phyloP scores from a whole-genome alignment of 495 filamentous ascomycete species.

The Podospora tetraspora region DNA sequence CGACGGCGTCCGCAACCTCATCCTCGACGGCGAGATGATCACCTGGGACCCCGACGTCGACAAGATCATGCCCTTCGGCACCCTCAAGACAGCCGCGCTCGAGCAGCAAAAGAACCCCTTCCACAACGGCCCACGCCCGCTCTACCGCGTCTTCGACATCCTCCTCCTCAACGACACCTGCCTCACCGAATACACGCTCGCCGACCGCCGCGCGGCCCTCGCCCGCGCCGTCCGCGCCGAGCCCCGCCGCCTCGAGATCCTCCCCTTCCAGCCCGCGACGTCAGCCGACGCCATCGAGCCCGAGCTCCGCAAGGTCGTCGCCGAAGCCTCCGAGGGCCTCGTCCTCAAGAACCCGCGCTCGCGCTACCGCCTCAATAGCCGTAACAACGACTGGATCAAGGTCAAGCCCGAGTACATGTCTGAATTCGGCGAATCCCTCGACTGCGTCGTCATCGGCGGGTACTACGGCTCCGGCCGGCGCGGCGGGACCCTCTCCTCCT shows the following conservation, averaged over 20 bases:
- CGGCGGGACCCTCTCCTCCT: slow-evolving; percentile 77
- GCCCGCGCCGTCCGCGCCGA: slow-evolving; percentile 58
- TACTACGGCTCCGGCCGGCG: slow-evolving; percentile 86
- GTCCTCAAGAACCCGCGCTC: slow-evolving; percentile 93
- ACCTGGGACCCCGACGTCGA: slow-evolving; percentile 92
- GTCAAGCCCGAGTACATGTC: slow-evolving; percentile 99
- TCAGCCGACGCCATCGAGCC: slow-evolving; percentile 69
- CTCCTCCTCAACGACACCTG: slow-evolving; percentile 76
- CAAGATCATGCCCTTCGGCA: slow-evolving; percentile 83
- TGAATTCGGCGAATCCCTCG: slow-evolving; percentile 89
- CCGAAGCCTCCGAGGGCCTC: slow-evolving; percentile 82
- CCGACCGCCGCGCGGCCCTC: slow-evolving; percentile 74
- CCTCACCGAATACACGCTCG: slow-evolving; percentile 75
- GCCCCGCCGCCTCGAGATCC: slow-evolving; percentile 75
- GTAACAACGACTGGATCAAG: slow-evolving; percentile 97
- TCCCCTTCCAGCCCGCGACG: slow-evolving; percentile 62
- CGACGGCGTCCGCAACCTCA: slow-evolving; percentile 70
- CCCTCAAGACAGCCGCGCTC: slow-evolving; percentile 85
- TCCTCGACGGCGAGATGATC: slow-evolving; percentile 97
- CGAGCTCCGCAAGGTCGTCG: slow-evolving; percentile 73
- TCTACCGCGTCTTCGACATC: slow-evolving; percentile 85
- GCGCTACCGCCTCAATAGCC: slow-evolving; percentile 78
- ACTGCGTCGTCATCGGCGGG: slow-evolving; percentile 83
- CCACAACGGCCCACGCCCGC: slow-evolving; percentile 63
- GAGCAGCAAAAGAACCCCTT: slow-evolving; percentile 75